Conservation (phyloP, 78 protist species). For the Diacronema lutheri region DNA sequence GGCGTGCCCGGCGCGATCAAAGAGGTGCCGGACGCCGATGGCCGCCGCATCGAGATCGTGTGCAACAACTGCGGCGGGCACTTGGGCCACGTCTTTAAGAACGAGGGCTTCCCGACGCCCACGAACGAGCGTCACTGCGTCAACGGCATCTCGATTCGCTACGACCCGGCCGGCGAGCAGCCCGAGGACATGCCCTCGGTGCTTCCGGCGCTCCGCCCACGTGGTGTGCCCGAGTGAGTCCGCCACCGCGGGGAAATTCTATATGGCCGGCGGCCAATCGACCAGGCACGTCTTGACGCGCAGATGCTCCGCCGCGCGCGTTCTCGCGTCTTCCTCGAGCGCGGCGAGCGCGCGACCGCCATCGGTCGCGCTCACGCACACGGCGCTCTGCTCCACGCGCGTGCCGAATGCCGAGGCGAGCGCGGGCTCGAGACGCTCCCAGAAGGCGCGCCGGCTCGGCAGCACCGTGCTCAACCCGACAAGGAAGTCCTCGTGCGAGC, state of each 20-base stretch:
- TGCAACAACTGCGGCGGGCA: conserved; percentile 80
- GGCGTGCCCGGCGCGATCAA: conserved; percentile 15
- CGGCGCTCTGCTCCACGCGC: too few species aligned
- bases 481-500: not conserved
- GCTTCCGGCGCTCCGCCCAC: not conserved
- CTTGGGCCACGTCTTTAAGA: conserved; percentile 83
- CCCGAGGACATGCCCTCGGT: not conserved
- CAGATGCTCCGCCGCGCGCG: too few species aligned
- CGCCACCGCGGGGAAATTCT: too few species aligned
- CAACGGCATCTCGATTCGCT: conserved; percentile 28
- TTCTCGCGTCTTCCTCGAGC: too few species aligned
- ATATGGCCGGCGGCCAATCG: too few species aligned
- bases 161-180: not conserved
- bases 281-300: too few species aligned
- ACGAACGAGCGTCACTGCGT: conserved; percentile 84
- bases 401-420: too few species aligned
- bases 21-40: not conserved
- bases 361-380: too few species aligned
- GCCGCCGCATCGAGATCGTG: conserved; percentile 65
- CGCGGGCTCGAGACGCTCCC: too few species aligned
- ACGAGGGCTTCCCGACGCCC: conserved; percentile 61
- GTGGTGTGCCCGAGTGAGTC: too few species aligned
- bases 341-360: too few species aligned
- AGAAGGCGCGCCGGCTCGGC: too few species aligned
- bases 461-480: not conserved